A percentile compares a stretch with the other conserved stretches of the same genome.
phyloP scores from a whole-genome alignment of 345 rosid species.

The Populus ilicifolia region DNA sequence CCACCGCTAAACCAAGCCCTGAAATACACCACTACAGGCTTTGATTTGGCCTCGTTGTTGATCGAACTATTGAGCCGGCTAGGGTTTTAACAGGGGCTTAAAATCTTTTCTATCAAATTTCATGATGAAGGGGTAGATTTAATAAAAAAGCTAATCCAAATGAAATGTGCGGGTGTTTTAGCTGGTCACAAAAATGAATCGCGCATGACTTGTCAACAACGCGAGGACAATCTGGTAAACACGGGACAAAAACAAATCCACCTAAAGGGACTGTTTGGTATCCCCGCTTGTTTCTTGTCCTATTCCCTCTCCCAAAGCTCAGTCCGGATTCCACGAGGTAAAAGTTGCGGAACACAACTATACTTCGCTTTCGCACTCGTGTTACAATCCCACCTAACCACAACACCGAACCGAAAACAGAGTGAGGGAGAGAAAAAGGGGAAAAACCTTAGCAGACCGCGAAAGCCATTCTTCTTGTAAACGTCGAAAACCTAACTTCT shows the following conservation, averaged over 20 bases:
- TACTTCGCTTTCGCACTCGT: background rate
- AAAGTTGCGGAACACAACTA: background rate
- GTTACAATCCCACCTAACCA: background rate
- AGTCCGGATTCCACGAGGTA: constrained; percentile 46
- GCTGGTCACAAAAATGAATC: no score
- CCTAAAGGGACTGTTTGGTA: constrained; percentile 27
- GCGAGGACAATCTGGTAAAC: background rate
- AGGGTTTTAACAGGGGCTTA: no score
- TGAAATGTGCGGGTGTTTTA: no score
- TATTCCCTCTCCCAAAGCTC: background rate
- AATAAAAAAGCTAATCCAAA: no score
- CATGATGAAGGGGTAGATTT: no score
- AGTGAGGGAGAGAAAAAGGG: background rate
- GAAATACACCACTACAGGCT: no score
- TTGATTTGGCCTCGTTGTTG: no score
- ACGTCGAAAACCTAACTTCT: background rate
- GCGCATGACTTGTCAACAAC: no score
- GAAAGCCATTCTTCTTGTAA: background rate
- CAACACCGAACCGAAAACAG: background rate
- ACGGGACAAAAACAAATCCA: background rate
- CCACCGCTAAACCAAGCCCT: no score
- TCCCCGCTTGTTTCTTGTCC: constrained; percentile 33
- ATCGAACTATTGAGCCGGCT: no score
- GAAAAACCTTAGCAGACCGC: background rate
- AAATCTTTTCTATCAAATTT: no score